Evolutionary conservation across 2,329 filamentous ascomycete species (phyloP).

Genomic region (Diaporthe sp.): DNA sequence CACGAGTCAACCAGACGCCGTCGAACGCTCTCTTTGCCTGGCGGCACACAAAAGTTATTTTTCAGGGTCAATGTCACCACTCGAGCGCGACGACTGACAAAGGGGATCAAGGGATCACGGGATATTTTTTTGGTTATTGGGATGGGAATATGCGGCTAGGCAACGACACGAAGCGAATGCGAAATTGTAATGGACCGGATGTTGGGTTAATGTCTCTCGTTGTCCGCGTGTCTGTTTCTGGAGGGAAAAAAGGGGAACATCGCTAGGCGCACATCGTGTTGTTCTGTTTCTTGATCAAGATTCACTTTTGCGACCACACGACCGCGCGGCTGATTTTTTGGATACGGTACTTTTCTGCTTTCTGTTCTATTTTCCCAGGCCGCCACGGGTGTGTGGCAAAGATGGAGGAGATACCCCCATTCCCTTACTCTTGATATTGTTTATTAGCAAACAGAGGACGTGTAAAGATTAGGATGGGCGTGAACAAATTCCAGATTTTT

Average conservation of each 20-base stretch:
- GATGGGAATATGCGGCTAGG: not conserved
- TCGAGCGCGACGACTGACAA: slow-evolving; percentile 15
- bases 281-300: slow-evolving; percentile 21
- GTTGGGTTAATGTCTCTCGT: slow-evolving; percentile 25
- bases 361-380: slow-evolving; percentile 11
- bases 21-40: slow-evolving; percentile 18
- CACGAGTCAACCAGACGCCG: slow-evolving; percentile 6
- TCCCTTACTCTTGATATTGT: slow-evolving; percentile 30
- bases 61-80: slow-evolving; percentile 5
- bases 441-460: slow-evolving; percentile 1
- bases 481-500: slow-evolving; percentile 15
- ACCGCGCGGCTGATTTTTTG: not conserved
- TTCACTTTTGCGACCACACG: not conserved
- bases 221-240: not conserved
- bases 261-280: slow-evolving; percentile 35
- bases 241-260: slow-evolving; percentile 7
- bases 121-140: not conserved
- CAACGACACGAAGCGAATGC: slow-evolving; percentile 12
- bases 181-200: slow-evolving; percentile 37
- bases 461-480: slow-evolving; percentile 20
- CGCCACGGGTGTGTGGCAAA: slow-evolving; percentile 27
- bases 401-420: slow-evolving; percentile 37
- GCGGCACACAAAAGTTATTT: slow-evolving; percentile 28
- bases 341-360: not conserved
- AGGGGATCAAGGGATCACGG: slow-evolving; percentile 26